Conservation (phyloP, 441 rosid species). For the Aquilaria agallochum region DNA sequence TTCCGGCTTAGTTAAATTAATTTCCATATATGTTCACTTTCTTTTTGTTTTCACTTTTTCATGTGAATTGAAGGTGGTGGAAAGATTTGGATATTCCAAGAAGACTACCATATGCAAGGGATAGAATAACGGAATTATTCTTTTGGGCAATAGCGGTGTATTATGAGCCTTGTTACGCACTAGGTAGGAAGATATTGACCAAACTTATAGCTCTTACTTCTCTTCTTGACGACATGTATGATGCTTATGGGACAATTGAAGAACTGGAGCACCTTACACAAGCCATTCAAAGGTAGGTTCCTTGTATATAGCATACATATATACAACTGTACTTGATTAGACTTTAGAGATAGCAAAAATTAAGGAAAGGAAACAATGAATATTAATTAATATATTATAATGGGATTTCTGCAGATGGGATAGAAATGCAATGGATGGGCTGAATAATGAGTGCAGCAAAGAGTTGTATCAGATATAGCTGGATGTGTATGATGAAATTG, state of each 20-base stretch:
- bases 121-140: slow-evolving; percentile 37
- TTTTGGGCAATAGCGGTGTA: slow-evolving; percentile 40
- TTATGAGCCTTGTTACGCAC: slow-evolving; percentile 33
- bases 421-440: slow-evolving; percentile 15
- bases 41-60: too few relatives aligned
- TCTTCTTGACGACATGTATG: slow-evolving; percentile 45
- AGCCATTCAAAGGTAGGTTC: slow-evolving; percentile 24
- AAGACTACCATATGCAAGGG: slow-evolving; percentile 38
- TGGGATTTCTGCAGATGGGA: slow-evolving; percentile 19
- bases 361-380: neutral
- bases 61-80: slow-evolving; percentile 38
- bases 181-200: slow-evolving; percentile 22
- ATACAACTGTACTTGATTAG: too few relatives aligned
- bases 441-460: slow-evolving; percentile 29
- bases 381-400: neutral
- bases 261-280: slow-evolving; percentile 32
- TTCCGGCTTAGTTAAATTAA: too few relatives aligned
- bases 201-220: slow-evolving; percentile 27
- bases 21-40: too few relatives aligned
- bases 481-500: slow-evolving; percentile 26
- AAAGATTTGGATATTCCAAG: slow-evolving; percentile 20
- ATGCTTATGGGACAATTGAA: slow-evolving; percentile 34
- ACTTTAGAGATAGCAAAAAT: too few relatives aligned
- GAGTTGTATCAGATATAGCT: slow-evolving; percentile 10
- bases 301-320: too few relatives aligned